Evolutionary conservation across 116 monocot species (phyloP).

Genomic region (Iris pallida): DNA sequence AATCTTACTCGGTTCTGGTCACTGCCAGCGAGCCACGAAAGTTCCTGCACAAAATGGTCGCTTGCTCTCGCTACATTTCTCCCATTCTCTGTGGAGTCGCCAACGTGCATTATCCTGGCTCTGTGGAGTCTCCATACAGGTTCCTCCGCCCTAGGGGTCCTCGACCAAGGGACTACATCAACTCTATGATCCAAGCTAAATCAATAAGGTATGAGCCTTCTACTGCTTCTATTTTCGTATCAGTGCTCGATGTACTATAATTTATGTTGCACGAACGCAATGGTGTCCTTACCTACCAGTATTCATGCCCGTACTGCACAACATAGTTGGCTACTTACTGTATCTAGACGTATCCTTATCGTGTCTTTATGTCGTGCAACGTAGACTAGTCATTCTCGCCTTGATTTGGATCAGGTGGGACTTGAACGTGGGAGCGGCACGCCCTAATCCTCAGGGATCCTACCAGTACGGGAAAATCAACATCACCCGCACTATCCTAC

Average conservation of each 20-base stretch:
- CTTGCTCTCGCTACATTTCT: slow-evolving; percentile 15
- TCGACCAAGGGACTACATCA: slow-evolving; percentile 1
- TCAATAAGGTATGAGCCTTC: slow-evolving; percentile 30
- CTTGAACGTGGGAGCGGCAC: slow-evolving; percentile 27
- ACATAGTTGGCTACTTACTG: too few relatives aligned
- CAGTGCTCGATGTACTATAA: background rate
- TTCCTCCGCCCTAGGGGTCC: slow-evolving; percentile 10
- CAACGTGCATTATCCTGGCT: slow-evolving; percentile 20
- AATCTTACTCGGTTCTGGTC: slow-evolving; percentile 39
- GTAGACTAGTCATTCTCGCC: background rate
- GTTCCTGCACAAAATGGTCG: slow-evolving; percentile 27
- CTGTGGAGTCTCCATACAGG: slow-evolving; percentile 3
- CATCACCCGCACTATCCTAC: slow-evolving; percentile 37
- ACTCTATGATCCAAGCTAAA: slow-evolving; percentile 37
- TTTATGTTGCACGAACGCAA: background rate
- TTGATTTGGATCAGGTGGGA: slow-evolving; percentile 16
- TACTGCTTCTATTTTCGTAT: background rate
- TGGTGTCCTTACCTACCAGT: background rate
- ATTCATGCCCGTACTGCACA: too few relatives aligned
- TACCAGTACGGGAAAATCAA: slow-evolving; percentile 36
- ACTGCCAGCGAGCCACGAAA: slow-evolving; percentile 29
- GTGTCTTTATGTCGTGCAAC: too few relatives aligned
- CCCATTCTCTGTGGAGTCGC: slow-evolving; percentile 9
- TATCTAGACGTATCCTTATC: too few relatives aligned
- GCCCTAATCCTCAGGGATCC: slow-evolving; percentile 59